A percentile compares a stretch with the other conserved stretches of the same genome.
phyloP scores from a whole-genome alignment of 495 filamentous ascomycete species.

The Daldinia decipiens region DNA sequence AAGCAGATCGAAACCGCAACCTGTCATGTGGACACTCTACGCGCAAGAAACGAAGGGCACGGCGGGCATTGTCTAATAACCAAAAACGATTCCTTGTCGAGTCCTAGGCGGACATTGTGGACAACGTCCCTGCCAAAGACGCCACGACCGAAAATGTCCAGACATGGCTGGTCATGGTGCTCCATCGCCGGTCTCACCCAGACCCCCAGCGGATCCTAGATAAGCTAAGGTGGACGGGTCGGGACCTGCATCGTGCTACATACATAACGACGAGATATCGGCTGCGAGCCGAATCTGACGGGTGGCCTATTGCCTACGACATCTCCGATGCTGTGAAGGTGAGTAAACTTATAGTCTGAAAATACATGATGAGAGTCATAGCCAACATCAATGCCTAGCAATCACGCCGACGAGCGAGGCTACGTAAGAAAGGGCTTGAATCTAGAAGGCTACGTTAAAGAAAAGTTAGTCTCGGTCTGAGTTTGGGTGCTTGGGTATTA shows the following conservation, averaged over 20 bases:
- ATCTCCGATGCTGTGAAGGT: conserved; percentile 44
- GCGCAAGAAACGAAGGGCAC: conserved; percentile 17
- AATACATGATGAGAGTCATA: not conserved
- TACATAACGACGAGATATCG: conserved; percentile 38
- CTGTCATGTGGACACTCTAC: conserved; percentile 30
- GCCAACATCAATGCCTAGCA: conserved; percentile 17
- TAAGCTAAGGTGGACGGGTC: conserved; percentile 36
- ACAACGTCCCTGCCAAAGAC: conserved; percentile 34
- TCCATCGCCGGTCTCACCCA: conserved; percentile 43
- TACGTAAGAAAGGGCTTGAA: conserved; percentile 13
- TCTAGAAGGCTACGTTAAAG: conserved; percentile 22
- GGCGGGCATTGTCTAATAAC: conserved; percentile 29
- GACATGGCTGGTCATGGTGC: conserved; percentile 38
- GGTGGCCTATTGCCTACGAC: conserved; percentile 39
- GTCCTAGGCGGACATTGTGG: conserved; percentile 40
- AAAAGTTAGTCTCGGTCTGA: not conserved
- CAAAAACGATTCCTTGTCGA: conserved; percentile 37
- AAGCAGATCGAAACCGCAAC: conserved; percentile 9
- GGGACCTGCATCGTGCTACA: conserved; percentile 40
- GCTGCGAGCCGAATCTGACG: conserved; percentile 38
- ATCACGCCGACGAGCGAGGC: conserved; percentile 27
- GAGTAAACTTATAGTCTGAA: no score
- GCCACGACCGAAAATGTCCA: conserved; percentile 36
- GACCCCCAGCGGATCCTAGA: conserved; percentile 35
- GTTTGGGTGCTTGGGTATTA: not conserved